These are phyloP conservation scores for Penicillium malachiteum DNA, from an alignment of 495 filamentous ascomycete species.

Conservation along the genomic window DNA sequence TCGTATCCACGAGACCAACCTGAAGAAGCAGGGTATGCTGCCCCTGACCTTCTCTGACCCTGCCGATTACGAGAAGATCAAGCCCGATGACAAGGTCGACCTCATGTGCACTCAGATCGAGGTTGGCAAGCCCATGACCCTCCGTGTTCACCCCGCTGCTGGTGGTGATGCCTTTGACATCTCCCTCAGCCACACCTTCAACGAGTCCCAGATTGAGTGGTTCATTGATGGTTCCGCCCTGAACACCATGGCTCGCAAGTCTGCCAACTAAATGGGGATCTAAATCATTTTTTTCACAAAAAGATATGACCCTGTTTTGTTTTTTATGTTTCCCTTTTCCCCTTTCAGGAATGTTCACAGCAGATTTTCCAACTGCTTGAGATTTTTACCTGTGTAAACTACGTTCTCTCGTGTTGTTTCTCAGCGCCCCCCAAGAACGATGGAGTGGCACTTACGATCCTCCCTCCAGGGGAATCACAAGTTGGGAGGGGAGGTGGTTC, in stretches of 20 bases:
- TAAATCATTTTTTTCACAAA: background rate
- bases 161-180: slow-evolving; percentile 72
- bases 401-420: slow-evolving; percentile 28
- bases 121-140: slow-evolving; percentile 91
- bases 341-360: background rate
- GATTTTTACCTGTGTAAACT: slow-evolving; percentile 30
- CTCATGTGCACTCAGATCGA: slow-evolving; percentile 86
- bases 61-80: slow-evolving; percentile 96
- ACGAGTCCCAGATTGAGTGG: slow-evolving; percentile 95
- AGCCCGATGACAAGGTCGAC: slow-evolving; percentile 88
- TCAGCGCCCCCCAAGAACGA: slow-evolving; percentile 11
- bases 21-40: slow-evolving; percentile 99
- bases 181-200: slow-evolving; percentile 92
- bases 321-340: background rate
- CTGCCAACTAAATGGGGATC: slow-evolving; percentile 36
- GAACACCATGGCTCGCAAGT: slow-evolving; percentile 93
- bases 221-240: slow-evolving; percentile 95
- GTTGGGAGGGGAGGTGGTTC: background rate
- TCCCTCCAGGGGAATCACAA: background rate
- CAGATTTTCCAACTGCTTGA: background rate
- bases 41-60: slow-evolving; percentile 92
- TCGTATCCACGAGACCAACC: slow-evolving; percentile 99
- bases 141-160: slow-evolving; percentile 86
- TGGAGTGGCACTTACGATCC: slow-evolving; percentile 5
- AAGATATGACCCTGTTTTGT: background rate